Evolutionary conservation across 441 rosid species (phyloP).

Genomic region (Manihot esculenta): DNA sequence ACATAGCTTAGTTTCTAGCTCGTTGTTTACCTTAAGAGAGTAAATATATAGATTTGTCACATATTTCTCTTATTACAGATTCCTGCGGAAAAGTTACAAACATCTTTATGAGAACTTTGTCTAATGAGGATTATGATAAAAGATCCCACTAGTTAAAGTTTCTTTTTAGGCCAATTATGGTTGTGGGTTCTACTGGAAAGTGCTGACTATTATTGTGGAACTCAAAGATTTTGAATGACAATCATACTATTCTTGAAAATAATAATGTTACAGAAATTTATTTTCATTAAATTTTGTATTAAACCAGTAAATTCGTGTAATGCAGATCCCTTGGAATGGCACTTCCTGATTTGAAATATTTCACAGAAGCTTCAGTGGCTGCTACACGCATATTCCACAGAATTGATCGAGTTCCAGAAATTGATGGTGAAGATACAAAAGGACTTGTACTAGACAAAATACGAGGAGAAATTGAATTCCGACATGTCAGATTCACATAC

Average conservation of each 20-base stretch:
- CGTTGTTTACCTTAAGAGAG: no score
- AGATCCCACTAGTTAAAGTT: background rate
- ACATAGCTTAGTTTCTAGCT: no score
- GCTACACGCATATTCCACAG: slow-evolving; percentile 58
- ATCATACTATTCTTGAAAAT: no score
- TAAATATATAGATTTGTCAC: no score
- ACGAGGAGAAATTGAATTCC: slow-evolving; percentile 58
- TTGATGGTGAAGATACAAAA: slow-evolving; percentile 55
- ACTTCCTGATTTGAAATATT: slow-evolving; percentile 69
- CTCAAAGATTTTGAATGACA: no score
- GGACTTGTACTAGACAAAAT: slow-evolving; percentile 44
- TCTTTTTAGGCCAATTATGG: background rate
- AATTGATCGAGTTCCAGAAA: slow-evolving; percentile 62
- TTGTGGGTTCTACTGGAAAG: background rate
- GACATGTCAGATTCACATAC: slow-evolving; percentile 56
- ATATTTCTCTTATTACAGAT: no score
- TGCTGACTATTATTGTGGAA: background rate
- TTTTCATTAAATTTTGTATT: no score
- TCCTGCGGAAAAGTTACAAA: no score
- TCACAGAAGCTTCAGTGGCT: slow-evolving; percentile 81
- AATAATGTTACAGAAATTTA: no score
- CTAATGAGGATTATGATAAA: background rate
- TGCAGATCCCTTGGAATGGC: slow-evolving; percentile 79
- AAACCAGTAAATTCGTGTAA: background rate
- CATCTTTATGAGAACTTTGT: background rate